Evolutionary conservation across 2,329 filamentous ascomycete species (phyloP).

Genomic region (Blastomyces percursus): DNA sequence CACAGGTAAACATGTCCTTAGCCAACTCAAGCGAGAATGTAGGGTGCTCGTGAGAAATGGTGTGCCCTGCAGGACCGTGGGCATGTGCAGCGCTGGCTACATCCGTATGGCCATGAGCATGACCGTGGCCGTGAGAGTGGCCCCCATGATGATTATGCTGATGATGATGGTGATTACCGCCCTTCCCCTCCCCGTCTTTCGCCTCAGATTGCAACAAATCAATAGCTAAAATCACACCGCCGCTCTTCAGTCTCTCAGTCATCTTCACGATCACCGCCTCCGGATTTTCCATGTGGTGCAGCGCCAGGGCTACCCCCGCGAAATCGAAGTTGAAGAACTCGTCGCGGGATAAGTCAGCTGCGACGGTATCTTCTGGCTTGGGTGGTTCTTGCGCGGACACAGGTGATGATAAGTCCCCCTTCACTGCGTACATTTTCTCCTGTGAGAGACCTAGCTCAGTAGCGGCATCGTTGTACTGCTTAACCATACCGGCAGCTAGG

Average conservation of each 20-base stretch:
- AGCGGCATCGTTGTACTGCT: constrained; percentile 12
- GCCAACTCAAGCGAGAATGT: constrained; percentile 10
- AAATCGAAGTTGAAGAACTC: constrained; percentile 15
- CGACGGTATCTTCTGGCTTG: not conserved
- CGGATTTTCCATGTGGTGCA: constrained; percentile 14
- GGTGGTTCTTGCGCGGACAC: not conserved
- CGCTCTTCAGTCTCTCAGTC: constrained; percentile 11
- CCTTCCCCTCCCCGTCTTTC: not conserved
- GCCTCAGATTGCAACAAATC: constrained; percentile 8
- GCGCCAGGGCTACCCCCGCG: constrained; percentile 9
- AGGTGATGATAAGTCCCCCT: constrained; percentile 8
- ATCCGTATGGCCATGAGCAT: not conserved
- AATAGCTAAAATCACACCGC: constrained; percentile 12
- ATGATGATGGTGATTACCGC: not conserved
- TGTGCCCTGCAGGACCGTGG: constrained; percentile 7
- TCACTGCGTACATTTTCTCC: constrained; percentile 10
- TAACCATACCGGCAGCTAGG: constrained; percentile 13
- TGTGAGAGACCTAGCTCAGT: constrained; percentile 3
- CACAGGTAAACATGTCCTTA: constrained; percentile 6
- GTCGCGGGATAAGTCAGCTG: not conserved
- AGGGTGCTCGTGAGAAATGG: constrained; percentile 9
- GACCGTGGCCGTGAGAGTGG: not conserved
- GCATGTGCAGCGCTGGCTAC: not conserved
- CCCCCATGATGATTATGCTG: not conserved
- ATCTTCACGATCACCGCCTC: constrained; percentile 6